Evolutionary conservation across 140 eudicot genomes (phyloP).

Genomic region (Oenanthe javanica): DNA sequence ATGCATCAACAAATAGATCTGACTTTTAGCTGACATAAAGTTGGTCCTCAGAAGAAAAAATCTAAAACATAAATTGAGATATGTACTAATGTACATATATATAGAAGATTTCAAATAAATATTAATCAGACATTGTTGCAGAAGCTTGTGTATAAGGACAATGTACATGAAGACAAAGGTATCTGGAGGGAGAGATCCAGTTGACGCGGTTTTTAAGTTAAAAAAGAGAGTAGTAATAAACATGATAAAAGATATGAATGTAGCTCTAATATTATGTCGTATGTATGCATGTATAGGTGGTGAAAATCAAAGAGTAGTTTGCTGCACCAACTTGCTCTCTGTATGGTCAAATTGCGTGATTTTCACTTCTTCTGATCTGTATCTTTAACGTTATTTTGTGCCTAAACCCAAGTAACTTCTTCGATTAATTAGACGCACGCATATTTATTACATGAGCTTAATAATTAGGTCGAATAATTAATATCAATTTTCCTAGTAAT

Average conservation of each 20-base stretch:
- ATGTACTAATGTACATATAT: not conserved
- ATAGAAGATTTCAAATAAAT: not conserved
- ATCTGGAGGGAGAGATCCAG: not conserved
- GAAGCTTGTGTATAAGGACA: slow-evolving; percentile 1
- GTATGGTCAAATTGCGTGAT: slow-evolving; percentile 19
- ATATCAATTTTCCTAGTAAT: not conserved
- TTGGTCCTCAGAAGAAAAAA: not conserved
- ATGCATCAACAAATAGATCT: not conserved
- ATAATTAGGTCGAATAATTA: too few species aligned
- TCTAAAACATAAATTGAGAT: not conserved
- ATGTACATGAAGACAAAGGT: slow-evolving; percentile 1
- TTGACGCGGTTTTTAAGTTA: not conserved
- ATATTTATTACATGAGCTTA: not conserved
- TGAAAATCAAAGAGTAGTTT: slow-evolving; percentile 30
- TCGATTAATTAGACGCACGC: not conserved
- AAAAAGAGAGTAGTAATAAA: not conserved
- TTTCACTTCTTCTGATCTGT: slow-evolving; percentile 14
- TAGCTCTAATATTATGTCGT: too few species aligned
- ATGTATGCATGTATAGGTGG: not conserved
- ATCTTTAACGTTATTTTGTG: not conserved
- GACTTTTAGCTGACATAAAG: not conserved
- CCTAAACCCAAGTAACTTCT: not conserved
- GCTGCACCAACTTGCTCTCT: slow-evolving; percentile 39
- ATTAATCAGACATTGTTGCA: not conserved
- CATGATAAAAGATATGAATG: too few species aligned